Base-by-base conservation (phyloP, 73 alveolate genomes). In the Symbiodinium pilosum region DNA sequence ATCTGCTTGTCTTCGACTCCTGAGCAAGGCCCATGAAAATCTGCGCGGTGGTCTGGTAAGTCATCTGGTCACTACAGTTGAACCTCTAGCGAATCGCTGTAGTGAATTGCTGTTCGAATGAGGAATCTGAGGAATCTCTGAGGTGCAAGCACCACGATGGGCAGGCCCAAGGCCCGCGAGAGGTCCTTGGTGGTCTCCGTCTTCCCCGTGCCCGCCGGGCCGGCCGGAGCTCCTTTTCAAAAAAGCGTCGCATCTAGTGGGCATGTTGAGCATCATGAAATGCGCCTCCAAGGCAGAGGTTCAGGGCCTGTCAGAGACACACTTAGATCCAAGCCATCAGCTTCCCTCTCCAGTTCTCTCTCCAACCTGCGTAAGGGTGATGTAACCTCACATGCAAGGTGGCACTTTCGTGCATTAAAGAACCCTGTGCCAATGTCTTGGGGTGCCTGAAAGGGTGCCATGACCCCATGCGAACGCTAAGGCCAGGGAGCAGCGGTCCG, bases 181-280 rank as follows among this genome's bases (percentile, higher is more conserved):
- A 99, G 99, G 99, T 99, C 99, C 99, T 99, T 99, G 4, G 99
- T 99, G 32, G 99, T 99, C 93, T 99, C 99, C 2, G 99, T 99
- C 99, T 99, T 99, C n/a, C 99, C 99, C n/a, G 99, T 99, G 34
- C 99, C 99, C 59, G 99, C 99, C 34, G 99, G 99, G 30, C 99
- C 99, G 68, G 99, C 99, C 18, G 99, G 99, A 21, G 99, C 99
- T 43, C 99, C 99, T 84, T n/a, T n/a, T n/a, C n/a, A n/a, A n/a
- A n/a, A n/a, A n/a, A n/a, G n/a, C n/a, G n/a, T n/a, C n/a, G n/a
- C n/a, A n/a, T n/a, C n/a, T n/a, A n/a, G n/a, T n/a, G n/a, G n/a
- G n/a, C n/a, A n/a, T n/a, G n/a, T n/a, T n/a, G n/a, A n/a, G n/a
- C n/a, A n/a, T n/a, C n/a, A n/a, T n/a, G n/a, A n/a, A n/a, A n/a